Percentiles rank a stretch among this genome's conserved stretches.
Evolutionary conservation across 108 stramenopile genomes (phyloP).

Genomic region (Skeletonema marinoi): DNA sequence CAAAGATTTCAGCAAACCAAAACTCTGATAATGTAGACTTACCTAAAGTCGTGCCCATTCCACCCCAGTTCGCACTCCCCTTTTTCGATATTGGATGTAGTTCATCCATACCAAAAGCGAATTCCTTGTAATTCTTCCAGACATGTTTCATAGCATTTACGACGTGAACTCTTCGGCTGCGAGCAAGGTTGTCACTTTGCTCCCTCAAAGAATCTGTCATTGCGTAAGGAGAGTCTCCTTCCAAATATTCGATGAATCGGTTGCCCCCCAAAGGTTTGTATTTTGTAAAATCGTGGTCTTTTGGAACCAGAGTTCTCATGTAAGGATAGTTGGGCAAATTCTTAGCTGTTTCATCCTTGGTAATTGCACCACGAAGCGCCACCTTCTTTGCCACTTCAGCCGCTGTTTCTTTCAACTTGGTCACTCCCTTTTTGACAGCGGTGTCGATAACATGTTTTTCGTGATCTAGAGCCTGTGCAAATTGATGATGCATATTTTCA

Average conservation of each 20-base stretch:
- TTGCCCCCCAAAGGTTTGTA: constrained; percentile 37
- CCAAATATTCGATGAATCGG: constrained; percentile 40
- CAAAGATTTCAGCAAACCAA: too few relatives aligned
- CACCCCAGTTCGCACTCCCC: constrained; percentile 76
- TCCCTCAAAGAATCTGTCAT: constrained; percentile 7
- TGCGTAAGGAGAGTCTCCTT: constrained; percentile 32
- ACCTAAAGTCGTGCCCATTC: constrained; percentile 82
- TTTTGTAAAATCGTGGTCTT: constrained; percentile 19
- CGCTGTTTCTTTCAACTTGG: constrained; percentile 12
- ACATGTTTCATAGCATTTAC: constrained; percentile 76
- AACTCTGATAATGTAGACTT: too few relatives aligned
- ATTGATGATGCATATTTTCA: constrained; percentile 26
- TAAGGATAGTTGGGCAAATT: constrained; percentile 25
- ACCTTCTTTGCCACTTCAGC: constrained; percentile 18
- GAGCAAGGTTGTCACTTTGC: constrained; percentile 50
- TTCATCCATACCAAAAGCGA: constrained; percentile 88
- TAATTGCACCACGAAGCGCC: background rate
- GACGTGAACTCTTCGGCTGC: constrained; percentile 65
- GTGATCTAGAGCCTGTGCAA: background rate
- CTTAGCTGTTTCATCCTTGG: background rate
- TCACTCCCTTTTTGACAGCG: background rate
- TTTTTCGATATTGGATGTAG: constrained; percentile 59
- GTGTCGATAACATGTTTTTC: constrained; percentile 1
- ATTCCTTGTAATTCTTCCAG: constrained; percentile 71
- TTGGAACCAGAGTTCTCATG: constrained; percentile 25